Conservation (phyloP, 2,329 filamentous ascomycete genomes). For the Ceratocystis cubensis region DNA sequence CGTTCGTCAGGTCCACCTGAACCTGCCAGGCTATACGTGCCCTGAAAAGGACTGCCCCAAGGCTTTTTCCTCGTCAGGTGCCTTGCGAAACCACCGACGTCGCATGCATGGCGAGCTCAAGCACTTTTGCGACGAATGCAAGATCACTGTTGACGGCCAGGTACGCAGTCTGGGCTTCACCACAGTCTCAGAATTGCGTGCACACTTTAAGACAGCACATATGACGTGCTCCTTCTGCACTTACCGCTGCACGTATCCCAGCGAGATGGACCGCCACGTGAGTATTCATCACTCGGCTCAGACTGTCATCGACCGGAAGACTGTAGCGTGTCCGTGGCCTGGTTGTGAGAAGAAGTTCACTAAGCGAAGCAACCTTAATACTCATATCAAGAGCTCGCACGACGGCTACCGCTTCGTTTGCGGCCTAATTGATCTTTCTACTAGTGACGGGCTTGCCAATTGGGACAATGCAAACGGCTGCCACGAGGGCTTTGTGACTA, state of each 20-base stretch:
- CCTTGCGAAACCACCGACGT: constrained; percentile 58
- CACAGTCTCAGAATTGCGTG: constrained; percentile 56
- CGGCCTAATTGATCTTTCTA: constrained; percentile 49
- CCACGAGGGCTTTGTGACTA: constrained; percentile 61
- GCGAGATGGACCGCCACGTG: constrained; percentile 61
- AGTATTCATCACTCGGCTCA: constrained; percentile 61
- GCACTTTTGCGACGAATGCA: constrained; percentile 69
- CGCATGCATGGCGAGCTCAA: constrained; percentile 56
- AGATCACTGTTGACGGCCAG: constrained; percentile 30
- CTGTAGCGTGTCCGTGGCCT: constrained; percentile 50
- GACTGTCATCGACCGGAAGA: constrained; percentile 50
- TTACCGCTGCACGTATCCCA: constrained; percentile 51
- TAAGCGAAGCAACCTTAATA: constrained; percentile 67
- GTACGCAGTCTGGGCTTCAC: constrained; percentile 48
- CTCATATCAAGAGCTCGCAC: constrained; percentile 67
- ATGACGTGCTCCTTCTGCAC: constrained; percentile 65
- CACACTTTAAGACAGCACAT: constrained; percentile 63
- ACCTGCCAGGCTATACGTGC: constrained; percentile 60
- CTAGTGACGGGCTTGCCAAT: constrained; percentile 36
- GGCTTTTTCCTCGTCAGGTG: constrained; percentile 60
- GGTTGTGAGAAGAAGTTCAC: constrained; percentile 69
- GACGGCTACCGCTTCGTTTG: constrained; percentile 69
- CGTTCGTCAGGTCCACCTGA: constrained; percentile 61
- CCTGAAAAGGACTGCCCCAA: constrained; percentile 46
- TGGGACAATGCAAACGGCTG: constrained; percentile 62